Base-by-base conservation (phyloP, 768 basidiomycete genomes). In the Leucocoprinus sp. region DNA sequence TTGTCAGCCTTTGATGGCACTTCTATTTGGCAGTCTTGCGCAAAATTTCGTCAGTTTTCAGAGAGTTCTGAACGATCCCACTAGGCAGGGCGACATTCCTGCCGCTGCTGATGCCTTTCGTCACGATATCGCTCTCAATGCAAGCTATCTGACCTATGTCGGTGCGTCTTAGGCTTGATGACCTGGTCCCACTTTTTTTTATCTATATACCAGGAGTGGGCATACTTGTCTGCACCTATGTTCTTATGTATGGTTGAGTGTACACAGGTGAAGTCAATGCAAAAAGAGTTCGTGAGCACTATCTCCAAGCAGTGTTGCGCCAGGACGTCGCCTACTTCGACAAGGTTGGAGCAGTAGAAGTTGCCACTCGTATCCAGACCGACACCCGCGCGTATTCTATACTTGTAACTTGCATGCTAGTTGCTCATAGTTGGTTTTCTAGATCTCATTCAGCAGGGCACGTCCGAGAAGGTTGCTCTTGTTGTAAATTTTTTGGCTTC, bases 241-340 rank as follows among this genome's bases (percentile, higher is more conserved):
- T 61, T 4, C 85, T 80, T 61, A 85, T 77, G 76, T 54, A 61
- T 50, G 48, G 67, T 8, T 82, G 76, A 72, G 68, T 71, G 7
- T 74, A 78, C 50, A 53, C 52, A 1, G 76, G 79, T 11, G 89
- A 92, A 60, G 60, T 77, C 18, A 81, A 78, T 50, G 75, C 88
- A 0, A 83, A n/a, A 81, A 55, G 89, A 18, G 69, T 92, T 28
- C 75, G 90, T 9, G 86, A 91, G 62, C 85, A 60, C 5, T 92
- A 92, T 57, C 72, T 92, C 8, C 58, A 69, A 37, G 75, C 87
- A 2, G 62, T 88, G 5, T 67, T 93, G 3, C 76, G 85, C 24
- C 90, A 92, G 57, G 78, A 84, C 48, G 78, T 90, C 48, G 77
- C 80, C 21, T 92, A 74, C 65, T 92, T 91, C 57, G 90, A 93